Evolutionary conservation across 176 grass and related monocot species (phyloP).

Genomic region (Oryza glumipatula): DNA sequence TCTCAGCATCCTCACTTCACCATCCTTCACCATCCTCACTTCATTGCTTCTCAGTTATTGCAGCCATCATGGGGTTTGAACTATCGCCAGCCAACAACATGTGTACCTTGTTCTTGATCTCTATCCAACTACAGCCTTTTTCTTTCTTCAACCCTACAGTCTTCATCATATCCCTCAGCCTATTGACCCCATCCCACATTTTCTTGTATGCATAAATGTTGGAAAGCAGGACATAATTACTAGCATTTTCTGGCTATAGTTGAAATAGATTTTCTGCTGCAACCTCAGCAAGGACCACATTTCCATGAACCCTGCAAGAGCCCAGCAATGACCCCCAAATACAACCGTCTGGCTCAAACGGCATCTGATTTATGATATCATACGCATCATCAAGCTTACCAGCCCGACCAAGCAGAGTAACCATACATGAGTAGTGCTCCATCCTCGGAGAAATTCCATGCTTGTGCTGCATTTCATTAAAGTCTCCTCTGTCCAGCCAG

Average conservation of each 20-base stretch:
- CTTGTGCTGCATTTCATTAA: constrained; percentile 53
- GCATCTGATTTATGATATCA: constrained; percentile 67
- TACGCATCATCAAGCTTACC: constrained; percentile 67
- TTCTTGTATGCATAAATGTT: constrained; percentile 84
- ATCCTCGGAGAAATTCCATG: constrained; percentile 55
- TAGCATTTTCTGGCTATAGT: constrained; percentile 67
- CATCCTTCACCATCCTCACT: no score
- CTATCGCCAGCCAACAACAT: constrained; percentile 73
- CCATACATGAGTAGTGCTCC: constrained; percentile 84
- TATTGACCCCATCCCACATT: constrained; percentile 69
- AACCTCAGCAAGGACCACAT: constrained; percentile 58
- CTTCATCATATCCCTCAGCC: constrained; percentile 63
- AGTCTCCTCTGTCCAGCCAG: constrained; percentile 60
- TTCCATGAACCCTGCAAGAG: constrained; percentile 64
- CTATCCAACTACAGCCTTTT: constrained; percentile 78
- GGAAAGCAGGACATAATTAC: constrained; percentile 79
- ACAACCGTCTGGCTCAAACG: constrained; percentile 62
- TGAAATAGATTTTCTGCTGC: constrained; percentile 68
- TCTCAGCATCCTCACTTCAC: no score
- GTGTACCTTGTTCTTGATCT: constrained; percentile 79
- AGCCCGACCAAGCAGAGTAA: constrained; percentile 67
- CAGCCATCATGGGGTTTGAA: constrained; percentile 63
- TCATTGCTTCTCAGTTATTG: constrained; percentile 46
- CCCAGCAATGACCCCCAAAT: constrained; percentile 78
- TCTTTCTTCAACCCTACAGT: constrained; percentile 67